Percentiles rank a stretch among this genome's conserved stretches.
Evolutionary conservation across 148 eudicot genomes (phyloP).

Genomic region (Arbutus unedo): DNA sequence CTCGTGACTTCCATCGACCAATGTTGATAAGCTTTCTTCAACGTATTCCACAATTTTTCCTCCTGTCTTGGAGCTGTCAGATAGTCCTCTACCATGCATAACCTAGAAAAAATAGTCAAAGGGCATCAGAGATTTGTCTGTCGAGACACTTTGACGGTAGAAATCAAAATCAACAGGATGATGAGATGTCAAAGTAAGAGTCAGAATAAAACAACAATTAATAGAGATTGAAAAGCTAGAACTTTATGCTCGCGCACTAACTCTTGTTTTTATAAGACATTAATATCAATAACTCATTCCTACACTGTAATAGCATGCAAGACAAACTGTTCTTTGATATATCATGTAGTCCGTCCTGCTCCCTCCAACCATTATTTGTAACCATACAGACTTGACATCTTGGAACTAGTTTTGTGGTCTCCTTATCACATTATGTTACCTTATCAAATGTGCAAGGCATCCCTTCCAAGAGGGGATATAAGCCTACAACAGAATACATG

Average conservation of each 20-base stretch:
- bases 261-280: background rate
- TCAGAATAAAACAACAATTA: background rate
- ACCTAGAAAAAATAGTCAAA: conserved; percentile 26
- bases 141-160: background rate
- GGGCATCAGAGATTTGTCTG: background rate
- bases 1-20: conserved; percentile 18
- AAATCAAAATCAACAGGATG: background rate
- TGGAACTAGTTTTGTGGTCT: background rate
- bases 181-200: background rate
- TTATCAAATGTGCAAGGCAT: background rate
- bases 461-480: background rate
- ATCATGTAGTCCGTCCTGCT: background rate
- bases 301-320: background rate
- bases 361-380: background rate
- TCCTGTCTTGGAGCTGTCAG: conserved; percentile 23
- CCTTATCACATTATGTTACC: background rate
- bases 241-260: background rate
- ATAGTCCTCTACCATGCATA: conserved; percentile 39
- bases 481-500: background rate
- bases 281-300: conserved; percentile 1
- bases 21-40: conserved; percentile 24
- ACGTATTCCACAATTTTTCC: conserved; percentile 18
- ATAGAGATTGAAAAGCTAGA: background rate
- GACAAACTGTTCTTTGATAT: background rate
- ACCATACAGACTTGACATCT: background rate